phyloP scores from a whole-genome alignment of 75 land plant species.

The Cryptomeria japonica region DNA sequence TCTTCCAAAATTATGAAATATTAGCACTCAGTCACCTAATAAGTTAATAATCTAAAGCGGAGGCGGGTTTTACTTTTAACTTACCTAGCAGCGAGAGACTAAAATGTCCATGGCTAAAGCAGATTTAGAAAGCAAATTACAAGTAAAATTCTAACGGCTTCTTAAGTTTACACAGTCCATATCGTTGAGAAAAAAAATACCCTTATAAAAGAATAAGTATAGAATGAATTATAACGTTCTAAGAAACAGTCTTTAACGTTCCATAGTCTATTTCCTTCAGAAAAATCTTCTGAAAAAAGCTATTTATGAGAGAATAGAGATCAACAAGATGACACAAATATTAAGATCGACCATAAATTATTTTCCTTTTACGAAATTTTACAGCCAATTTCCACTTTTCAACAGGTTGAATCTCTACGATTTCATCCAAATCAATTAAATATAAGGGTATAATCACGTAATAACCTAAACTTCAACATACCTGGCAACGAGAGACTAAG shows the following conservation, averaged over 20 bases:
- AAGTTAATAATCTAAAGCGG: not conserved
- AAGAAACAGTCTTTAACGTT: not conserved
- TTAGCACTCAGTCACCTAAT: not conserved
- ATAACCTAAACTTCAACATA: not conserved
- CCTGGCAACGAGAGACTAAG: slow-evolving; percentile 2
- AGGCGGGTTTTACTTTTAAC: not conserved
- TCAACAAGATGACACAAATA: not conserved
- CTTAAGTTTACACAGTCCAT: not conserved
- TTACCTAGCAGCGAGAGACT: not conserved
- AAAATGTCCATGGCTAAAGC: not conserved
- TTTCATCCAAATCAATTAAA: not conserved
- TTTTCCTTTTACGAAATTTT: not conserved
- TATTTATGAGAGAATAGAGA: not conserved
- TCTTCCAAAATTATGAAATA: not conserved
- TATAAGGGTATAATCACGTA: not conserved
- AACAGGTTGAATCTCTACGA: not conserved
- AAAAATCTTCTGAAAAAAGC: not conserved
- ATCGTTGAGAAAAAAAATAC: no score
- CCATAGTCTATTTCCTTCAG: not conserved
- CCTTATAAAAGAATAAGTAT: no score
- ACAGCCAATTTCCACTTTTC: not conserved
- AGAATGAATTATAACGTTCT: not conserved
- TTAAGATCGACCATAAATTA: not conserved
- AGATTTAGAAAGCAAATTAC: not conserved
- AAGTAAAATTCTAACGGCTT: no score